Evolutionary conservation across 352 stramenopile genomes (phyloP), one percentile per base, ranked within the genome.

Genomic region (Globisporangium mamillatum): DNA sequence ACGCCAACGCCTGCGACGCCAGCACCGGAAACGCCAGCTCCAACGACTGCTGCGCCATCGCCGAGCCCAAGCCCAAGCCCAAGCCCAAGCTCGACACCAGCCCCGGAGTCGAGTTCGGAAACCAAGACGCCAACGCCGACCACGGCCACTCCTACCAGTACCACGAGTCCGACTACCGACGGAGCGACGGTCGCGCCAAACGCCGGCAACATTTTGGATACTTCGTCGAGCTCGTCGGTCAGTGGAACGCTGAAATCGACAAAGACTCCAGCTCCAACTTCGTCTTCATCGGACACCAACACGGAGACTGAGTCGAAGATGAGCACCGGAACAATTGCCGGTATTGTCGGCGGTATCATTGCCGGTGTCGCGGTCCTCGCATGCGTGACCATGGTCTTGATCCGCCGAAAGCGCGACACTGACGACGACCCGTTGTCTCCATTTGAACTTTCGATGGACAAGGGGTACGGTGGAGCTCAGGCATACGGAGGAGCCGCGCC

Each of bases 381-480:
- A 22, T 72, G 84, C 53, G 70, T 91, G 44, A 76, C 84, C 52
- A 86, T 91, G 72, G 79, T 77, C 29, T 36, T 81, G 29, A 81
- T 88, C 20, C 86, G 82, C 69, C 77, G 75, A 60, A 76, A 77
- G 44, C 79, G 79, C 41, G 81, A 92, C 18, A 62, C 72, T 6
- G 82, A 93, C 36, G 86, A 93, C 63, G 86, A 93, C 60, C 86
- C 86, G 64, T 67, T 93, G 60, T 93, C 86, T 71, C 86, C 86
- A 2, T 93, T 93, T 60, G 84, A 93, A 74, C 77, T 93, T 38
- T 93, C 86, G 38, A 91, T 93, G 84, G 86, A 93, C 76, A 93
- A 93, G 81, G 81, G 80, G 41, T 91, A 89, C 75, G 77, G 73
- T 50, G 74, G 58, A 38, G 68, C 66, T n/a, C 75, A 84, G 63